Base-by-base conservation (phyloP, 176 grass and related monocot species). In the Echinochloa phyllopogon region DNA sequence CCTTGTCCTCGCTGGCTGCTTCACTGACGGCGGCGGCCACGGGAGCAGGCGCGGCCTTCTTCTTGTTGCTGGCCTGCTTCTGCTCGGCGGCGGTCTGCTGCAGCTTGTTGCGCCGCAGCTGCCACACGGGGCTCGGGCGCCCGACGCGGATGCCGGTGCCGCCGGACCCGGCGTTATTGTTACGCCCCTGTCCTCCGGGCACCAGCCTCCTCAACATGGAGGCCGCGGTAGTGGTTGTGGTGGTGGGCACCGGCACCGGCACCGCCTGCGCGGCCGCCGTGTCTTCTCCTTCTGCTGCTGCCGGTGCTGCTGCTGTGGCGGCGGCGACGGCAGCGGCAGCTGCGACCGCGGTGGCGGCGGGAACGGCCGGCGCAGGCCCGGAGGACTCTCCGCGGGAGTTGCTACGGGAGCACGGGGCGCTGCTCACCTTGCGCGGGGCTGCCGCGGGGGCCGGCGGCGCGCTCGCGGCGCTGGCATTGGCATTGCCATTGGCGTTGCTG, bases 331-430 rank as follows among this genome's bases (percentile, higher is more conserved):
- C 69, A 3, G 44, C 42, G 13, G 24, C 42, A 0, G 20, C n/a
- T 8, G 52, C 52, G 6, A 82, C 67, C 66, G 75, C 72, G 75
- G 36, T 21, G 17, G 59, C 17, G 65, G 10, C 7, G 20, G 49
- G 68, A 6, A 63, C 42, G 59, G 15, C 67, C 3, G 77, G 29
- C 10, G 43, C 83, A 0, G 79, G 43, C 2, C 27, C 91, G 12
- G 89, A 88, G 33, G 91, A 84, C 59, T 99, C 96, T 16, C 89
- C 96, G 10, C 91, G 91, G 52, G 96, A 99, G 91, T 99, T 99
- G 83, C 96, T 99, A 29, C 96, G 83, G 10, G 96, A 99, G 75
- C 96, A 99, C 1, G 96, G 96, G 3, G 96, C 96, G 77, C 96
- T 99, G 82, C 91, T 96, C 51, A 86, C 90, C 75, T 83, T 88